Evolutionary conservation across 1,139 yeast genomes (phyloP).

Genomic region (Scheffersomyces cryptocercus): DNA sequence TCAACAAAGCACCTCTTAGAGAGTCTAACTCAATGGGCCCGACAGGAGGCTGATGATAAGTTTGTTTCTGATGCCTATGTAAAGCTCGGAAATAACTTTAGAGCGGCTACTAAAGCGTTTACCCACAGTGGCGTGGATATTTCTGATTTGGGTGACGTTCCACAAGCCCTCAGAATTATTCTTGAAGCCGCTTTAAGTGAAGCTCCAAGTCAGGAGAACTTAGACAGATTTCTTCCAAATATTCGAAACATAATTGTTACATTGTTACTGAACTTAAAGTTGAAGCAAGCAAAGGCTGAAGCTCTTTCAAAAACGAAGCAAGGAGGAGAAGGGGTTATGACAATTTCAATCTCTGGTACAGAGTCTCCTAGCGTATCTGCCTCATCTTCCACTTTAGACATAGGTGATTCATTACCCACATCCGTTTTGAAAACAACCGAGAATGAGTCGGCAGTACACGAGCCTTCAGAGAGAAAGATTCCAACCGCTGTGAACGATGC

Average conservation of each 20-base stretch:
- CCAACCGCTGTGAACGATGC: conserved; percentile 45
- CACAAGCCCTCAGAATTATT: conserved; percentile 67
- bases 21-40: conserved; percentile 89
- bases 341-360: neutral
- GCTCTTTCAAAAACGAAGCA: conserved; percentile 19
- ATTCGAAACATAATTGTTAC: conserved; percentile 87
- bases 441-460: conserved; percentile 1
- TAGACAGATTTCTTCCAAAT: conserved; percentile 79
- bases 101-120: conserved; percentile 79
- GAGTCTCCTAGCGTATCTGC: conserved; percentile 4
- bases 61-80: conserved; percentile 93
- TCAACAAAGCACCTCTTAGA: conserved; percentile 88
- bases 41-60: conserved; percentile 71
- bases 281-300: conserved; percentile 65
- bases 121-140: conserved; percentile 68
- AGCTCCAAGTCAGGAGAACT: conserved; percentile 79
- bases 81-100: conserved; percentile 88
- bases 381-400: neutral
- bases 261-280: conserved; percentile 75
- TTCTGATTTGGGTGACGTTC: conserved; percentile 75
- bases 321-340: neutral
- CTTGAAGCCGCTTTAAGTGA: conserved; percentile 87
- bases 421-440: conserved; percentile 4
- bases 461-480: conserved; percentile 1
- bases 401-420: neutral